These are phyloP conservation scores for Metschnikowia gruessii DNA, from an alignment of 805 yeast species.

Conservation along the genomic window DNA sequence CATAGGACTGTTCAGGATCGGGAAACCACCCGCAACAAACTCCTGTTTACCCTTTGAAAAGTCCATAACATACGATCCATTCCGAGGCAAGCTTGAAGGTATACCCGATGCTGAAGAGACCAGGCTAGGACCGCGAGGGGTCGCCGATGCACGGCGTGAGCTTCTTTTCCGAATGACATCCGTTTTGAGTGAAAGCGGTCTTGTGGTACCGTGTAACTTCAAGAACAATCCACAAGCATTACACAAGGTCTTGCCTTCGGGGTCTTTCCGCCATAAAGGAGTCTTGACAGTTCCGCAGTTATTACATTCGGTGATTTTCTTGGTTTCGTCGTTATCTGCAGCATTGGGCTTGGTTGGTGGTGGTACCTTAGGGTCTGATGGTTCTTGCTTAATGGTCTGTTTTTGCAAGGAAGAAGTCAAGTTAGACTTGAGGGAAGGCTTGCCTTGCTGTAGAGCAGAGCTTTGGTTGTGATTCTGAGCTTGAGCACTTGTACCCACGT, in stretches of 20 bases:
- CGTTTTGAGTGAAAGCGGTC: constrained; percentile 56
- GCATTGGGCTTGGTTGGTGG: neutral
- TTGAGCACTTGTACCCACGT: neutral
- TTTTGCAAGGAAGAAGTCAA: constrained; percentile 16
- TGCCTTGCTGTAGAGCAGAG: neutral
- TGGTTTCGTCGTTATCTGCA: neutral
- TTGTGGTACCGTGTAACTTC: constrained; percentile 58
- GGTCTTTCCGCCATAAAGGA: constrained; percentile 61
- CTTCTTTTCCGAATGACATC: constrained; percentile 58
- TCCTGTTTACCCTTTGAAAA: constrained; percentile 7
- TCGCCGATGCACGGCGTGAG: constrained; percentile 32
- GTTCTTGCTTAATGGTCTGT: constrained; percentile 1
- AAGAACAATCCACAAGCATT: constrained; percentile 64
- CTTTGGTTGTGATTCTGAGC: neutral
- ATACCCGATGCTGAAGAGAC: constrained; percentile 4
- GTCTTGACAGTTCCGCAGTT: constrained; percentile 61
- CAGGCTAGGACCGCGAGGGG: constrained; percentile 13
- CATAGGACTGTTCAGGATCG: constrained; percentile 11
- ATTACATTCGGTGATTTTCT: constrained; percentile 43
- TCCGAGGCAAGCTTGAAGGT: constrained; percentile 3
- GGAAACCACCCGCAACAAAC: constrained; percentile 7
- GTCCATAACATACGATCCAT: constrained; percentile 8
- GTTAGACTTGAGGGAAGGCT: constrained; percentile 14
- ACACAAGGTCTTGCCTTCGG: constrained; percentile 57
- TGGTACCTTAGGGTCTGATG: neutral